Evolutionary conservation across 495 filamentous ascomycete species (phyloP).

Genomic region (Aspergillus coremiiformis): DNA sequence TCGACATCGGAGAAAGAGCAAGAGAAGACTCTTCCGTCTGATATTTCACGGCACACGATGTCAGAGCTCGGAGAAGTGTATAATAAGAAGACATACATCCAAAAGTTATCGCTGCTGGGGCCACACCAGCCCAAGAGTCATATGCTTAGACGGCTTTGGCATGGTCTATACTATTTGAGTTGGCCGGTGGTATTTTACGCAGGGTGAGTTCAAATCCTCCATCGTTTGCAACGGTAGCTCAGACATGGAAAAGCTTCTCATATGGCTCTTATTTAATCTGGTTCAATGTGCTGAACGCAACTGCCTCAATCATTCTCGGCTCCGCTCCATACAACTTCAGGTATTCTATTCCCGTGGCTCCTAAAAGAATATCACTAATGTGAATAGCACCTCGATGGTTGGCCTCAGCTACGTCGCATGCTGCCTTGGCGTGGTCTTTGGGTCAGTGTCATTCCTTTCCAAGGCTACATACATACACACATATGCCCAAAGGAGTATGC

Average conservation of each 20-base stretch:
- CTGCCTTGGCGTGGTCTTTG: slow-evolving; percentile 46
- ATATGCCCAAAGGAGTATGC: not conserved
- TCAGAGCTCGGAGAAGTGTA: slow-evolving; percentile 20
- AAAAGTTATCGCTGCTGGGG: slow-evolving; percentile 47
- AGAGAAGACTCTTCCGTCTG: slow-evolving; percentile 17
- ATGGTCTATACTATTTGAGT: slow-evolving; percentile 38
- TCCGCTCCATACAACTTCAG: slow-evolving; percentile 49
- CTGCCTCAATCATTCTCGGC: slow-evolving; percentile 53
- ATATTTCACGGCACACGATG: slow-evolving; percentile 4
- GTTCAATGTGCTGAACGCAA: slow-evolving; percentile 63
- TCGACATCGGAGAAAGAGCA: slow-evolving; percentile 12
- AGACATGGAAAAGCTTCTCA: slow-evolving; percentile 35
- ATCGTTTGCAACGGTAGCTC: not conserved
- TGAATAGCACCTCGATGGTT: slow-evolving; percentile 46
- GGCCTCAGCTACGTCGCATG: slow-evolving; percentile 55
- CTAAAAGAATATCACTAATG: not conserved
- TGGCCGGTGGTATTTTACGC: slow-evolving; percentile 62
- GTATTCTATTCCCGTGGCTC: slow-evolving; percentile 29
- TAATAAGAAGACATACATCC: slow-evolving; percentile 38
- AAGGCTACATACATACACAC: not conserved
- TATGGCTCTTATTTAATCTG: slow-evolving; percentile 58
- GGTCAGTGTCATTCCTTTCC: slow-evolving; percentile 21
- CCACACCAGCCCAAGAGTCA: slow-evolving; percentile 44
- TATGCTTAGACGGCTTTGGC: slow-evolving; percentile 37
- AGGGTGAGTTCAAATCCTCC: slow-evolving; percentile 27